Conservation (phyloP, 129 eudicot species). For the Tagetes erecta region DNA sequence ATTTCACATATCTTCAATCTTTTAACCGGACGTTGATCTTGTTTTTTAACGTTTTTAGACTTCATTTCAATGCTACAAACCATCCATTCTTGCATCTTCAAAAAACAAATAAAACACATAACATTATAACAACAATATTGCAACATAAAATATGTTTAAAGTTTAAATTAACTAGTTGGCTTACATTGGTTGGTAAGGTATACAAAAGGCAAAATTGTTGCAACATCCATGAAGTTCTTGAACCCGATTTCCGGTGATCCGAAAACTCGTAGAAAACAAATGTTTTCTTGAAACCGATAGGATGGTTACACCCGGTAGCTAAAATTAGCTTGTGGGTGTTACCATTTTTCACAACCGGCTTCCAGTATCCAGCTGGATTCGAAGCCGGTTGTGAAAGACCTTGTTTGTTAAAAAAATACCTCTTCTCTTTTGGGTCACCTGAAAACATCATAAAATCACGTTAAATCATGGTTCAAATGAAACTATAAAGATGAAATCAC, state of each 20-base stretch:
- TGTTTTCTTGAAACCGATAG: constrained; percentile 30
- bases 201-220: constrained; percentile 22
- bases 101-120: background rate
- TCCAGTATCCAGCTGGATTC: constrained; percentile 21
- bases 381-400: background rate
- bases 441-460: background rate
- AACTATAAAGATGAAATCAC: no score
- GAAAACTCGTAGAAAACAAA: constrained; percentile 21
- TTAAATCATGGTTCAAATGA: no score
- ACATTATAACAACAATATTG: background rate
- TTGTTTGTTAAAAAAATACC: constrained; percentile 26
- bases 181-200: constrained; percentile 27
- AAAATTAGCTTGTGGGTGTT: constrained; percentile 25
- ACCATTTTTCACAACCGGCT: constrained; percentile 1
- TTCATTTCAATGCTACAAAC: constrained; percentile 29
- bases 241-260: background rate
- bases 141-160: no score
- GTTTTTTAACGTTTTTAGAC: background rate
- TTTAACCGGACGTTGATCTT: constrained; percentile 8
- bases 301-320: constrained; percentile 31
- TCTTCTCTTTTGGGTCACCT: constrained; percentile 28
- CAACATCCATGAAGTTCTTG: constrained; percentile 29
- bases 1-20: background rate
- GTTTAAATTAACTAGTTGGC: background rate
- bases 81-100: constrained; percentile 29